Base-by-base conservation (phyloP, 139 green algal genomes). In the Pleodorina starrii region DNA sequence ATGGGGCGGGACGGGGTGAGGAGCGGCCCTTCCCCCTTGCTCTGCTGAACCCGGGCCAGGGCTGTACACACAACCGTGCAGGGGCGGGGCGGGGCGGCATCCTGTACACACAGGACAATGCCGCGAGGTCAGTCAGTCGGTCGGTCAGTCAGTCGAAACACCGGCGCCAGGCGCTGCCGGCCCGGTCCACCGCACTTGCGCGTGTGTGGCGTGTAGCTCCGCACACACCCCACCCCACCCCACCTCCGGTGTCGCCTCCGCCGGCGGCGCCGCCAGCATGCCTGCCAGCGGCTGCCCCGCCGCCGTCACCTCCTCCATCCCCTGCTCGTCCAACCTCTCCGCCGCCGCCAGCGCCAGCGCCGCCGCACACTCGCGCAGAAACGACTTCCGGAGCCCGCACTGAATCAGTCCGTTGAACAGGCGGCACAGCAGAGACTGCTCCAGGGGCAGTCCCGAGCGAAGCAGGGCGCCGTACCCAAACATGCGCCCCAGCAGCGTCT, bases 401-500 rank as follows among this genome's bases (percentile, higher is more conserved):
- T 21, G 57, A 43, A 96, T 83, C 89, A 97, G 87, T 7, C 73
- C 63, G 0, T 88, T 76, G 6, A 92, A 91, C 25, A 94, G 27
- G 42, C 12, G 6, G 29, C 6, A 9, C 14, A 57, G 32, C 35
- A 35, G 25, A 14, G 48, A 21, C 21, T 44, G 12, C 17, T 91
- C 85, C 35, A 88, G 50, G 7, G 74, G n/a, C 17, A 93, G 90
- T 0, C 92, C 91, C 4, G 85, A 90, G 16, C 93, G 92, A 25
- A 94, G 77, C 16, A 97, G 66, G 0, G 95, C 93, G 5, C 90
- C 93, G 0, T 93, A 90, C 14, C 96, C 96, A 90, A 98, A 98
- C 29, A 97, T 38, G 16, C 91, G 90, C 0, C 94, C 96, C 42
- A 98, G 90, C 63, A 97, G 91, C 0, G 82, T 86, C 40, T 98